Conservation (phyloP, 345 rosid genomes). For the Heritiera littoralis region DNA sequence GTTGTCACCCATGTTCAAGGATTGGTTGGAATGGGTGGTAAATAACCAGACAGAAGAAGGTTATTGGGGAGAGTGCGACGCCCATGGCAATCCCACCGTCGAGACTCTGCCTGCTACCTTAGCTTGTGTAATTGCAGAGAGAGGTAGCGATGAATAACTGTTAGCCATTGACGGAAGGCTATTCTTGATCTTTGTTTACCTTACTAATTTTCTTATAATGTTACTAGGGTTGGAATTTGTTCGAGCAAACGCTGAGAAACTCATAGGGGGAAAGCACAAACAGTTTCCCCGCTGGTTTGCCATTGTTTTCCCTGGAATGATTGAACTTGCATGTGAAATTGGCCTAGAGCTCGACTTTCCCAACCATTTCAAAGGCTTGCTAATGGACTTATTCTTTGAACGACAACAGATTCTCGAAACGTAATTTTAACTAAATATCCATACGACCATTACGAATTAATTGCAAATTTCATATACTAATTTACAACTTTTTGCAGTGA, state of each 20-base stretch:
- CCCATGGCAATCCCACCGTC: constrained; percentile 28
- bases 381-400: constrained; percentile 28
- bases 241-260: constrained; percentile 33
- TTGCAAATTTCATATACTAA: too few species aligned
- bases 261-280: constrained; percentile 26
- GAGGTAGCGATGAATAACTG: constrained; percentile 34
- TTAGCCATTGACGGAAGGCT: too few species aligned
- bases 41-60: constrained; percentile 49
- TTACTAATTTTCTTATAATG: too few species aligned
- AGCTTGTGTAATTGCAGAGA: constrained; percentile 49
- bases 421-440: too few species aligned
- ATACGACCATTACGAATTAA: too few species aligned
- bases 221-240: constrained; percentile 45
- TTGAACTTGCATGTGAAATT: constrained; percentile 43
- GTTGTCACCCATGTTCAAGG: constrained; percentile 47
- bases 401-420: constrained; percentile 41
- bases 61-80: constrained; percentile 34
- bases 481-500: not conserved
- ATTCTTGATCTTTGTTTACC: not conserved
- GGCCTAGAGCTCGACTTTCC: constrained; percentile 38
- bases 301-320: constrained; percentile 46
- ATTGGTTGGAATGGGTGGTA: constrained; percentile 60
- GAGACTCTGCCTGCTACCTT: constrained; percentile 54
- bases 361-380: not conserved
- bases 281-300: constrained; percentile 56